These are phyloP conservation scores for Geosiphon pyriformis DNA, from an alignment of 192 early-diverging fungal genomes.

Conservation along the genomic window DNA sequence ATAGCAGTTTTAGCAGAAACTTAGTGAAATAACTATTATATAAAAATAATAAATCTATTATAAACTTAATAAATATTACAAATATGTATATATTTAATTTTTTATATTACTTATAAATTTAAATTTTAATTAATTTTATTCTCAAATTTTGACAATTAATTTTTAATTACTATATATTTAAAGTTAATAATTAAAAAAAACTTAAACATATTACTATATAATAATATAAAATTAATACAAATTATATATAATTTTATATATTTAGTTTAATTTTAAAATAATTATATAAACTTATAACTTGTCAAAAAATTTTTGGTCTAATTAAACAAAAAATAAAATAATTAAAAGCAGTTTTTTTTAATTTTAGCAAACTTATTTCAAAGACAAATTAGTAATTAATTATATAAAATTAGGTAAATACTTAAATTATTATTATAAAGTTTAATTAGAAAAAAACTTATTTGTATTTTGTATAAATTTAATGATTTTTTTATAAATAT, in stretches of 20 bases:
- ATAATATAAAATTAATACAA: not conserved
- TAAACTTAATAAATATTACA: not conserved
- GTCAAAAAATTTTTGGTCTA: not conserved
- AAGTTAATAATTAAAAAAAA: not conserved
- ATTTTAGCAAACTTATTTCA: not conserved
- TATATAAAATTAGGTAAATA: not conserved
- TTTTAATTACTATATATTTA: not conserved
- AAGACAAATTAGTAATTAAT: too few relatives aligned
- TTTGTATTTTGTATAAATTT: too few relatives aligned
- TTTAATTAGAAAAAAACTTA: too few relatives aligned
- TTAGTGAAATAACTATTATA: not conserved
- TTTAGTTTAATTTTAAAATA: not conserved
- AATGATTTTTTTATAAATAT: too few relatives aligned
- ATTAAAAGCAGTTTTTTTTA: not conserved
- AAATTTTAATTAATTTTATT: not conserved
- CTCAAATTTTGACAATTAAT: not conserved
- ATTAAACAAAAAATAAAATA: not conserved
- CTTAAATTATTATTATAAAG: not conserved
- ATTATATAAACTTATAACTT: not conserved
- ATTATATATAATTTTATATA: not conserved
- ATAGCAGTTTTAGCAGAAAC: not conserved
- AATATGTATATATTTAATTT: not conserved
- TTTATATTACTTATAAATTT: not conserved
- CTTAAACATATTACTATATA: not conserved
- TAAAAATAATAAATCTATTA: not conserved